phyloP scores from a whole-genome alignment of 108 stramenopile species.

The Cyclotella choctawhatcheeana region DNA sequence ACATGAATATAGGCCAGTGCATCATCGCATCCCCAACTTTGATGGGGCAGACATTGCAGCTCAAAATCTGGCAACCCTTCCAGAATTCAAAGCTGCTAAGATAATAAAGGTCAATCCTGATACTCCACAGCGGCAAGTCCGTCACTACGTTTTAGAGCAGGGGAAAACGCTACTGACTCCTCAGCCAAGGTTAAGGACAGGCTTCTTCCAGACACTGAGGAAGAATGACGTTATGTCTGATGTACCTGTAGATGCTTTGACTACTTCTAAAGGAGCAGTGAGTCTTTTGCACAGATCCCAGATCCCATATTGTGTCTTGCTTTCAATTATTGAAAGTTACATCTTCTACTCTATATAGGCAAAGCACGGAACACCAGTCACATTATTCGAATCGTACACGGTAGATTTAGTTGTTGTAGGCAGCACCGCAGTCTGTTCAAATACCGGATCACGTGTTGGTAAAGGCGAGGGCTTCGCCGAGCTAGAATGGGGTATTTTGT shows the following conservation, averaged over 20 bases:
- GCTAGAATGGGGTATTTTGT: slow-evolving; percentile 79
- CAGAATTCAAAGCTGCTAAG: slow-evolving; percentile 57
- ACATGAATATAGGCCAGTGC: slow-evolving; percentile 52
- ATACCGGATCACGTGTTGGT: slow-evolving; percentile 74
- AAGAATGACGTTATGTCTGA: slow-evolving; percentile 48
- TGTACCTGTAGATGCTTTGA: slow-evolving; percentile 58
- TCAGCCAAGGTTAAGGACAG: slow-evolving; percentile 72
- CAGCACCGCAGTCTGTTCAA: slow-evolving; percentile 75
- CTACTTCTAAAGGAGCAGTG: slow-evolving; percentile 63
- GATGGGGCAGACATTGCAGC: slow-evolving; percentile 66
- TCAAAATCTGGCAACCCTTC: slow-evolving; percentile 45
- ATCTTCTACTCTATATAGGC: slow-evolving; percentile 8
- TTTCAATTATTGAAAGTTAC: background rate
- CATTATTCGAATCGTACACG: slow-evolving; percentile 64
- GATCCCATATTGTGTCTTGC: too few species aligned
- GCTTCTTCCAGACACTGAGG: slow-evolving; percentile 65
- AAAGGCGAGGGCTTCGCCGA: slow-evolving; percentile 84
- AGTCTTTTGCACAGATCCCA: too few species aligned
- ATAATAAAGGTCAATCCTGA: slow-evolving; percentile 76
- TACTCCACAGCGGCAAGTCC: slow-evolving; percentile 67
- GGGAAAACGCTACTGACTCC: slow-evolving; percentile 75
- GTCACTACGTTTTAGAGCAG: slow-evolving; percentile 54
- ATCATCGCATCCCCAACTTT: slow-evolving; percentile 80
- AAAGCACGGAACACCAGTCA: slow-evolving; percentile 65
- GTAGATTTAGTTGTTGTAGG: slow-evolving; percentile 78